Evolutionary conservation across 306 rosid species (phyloP), one percentile per base, ranked within the genome.

Genomic region (Erythrophleum fordii): DNA sequence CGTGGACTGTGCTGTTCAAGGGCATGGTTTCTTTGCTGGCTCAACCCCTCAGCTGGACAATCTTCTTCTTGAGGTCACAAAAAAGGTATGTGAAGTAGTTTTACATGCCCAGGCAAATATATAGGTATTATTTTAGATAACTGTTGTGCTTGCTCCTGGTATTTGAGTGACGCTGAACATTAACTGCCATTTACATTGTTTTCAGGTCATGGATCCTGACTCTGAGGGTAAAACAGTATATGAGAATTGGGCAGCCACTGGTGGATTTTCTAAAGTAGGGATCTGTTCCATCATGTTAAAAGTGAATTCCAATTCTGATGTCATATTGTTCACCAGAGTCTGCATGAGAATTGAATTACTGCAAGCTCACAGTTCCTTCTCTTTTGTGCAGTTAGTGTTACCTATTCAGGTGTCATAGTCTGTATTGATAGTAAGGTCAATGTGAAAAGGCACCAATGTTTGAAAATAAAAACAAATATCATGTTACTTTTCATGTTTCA

Each of bases 1-100:
- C 81, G 97, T 90, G 42, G 97, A 92, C 58, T 89, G 92, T 83
- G 97, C 93, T 17, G 93, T 85, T 80, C 95, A 90, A 84, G 95
- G 95, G 42, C 86, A 84, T 3, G 92, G 92, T 45, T 85, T 90
- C 70, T 86, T 86, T 83, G 82, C 87, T 83, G 84, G 91, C 41
- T 89, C 97, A 5, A 90, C 97, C 77, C 97, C 94, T 79, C 97
- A 92, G 84, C 88, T 90, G 17, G 97, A 92, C 61, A 81, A 84
- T 75, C 89, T 92, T 39, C 72, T 92, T 76, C 81, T 85, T 69
- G 88, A 92, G 82, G 91, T 88, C 78, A 85, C 81, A 16, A 81
- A 86, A 73, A 79, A 73, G 93, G 97, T 90, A 79, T n/a, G 13
- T 29, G 8, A 51, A 55, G 22, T 68, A 44, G 11, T 44, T 58